These are phyloP conservation scores for Pseudogymnoascus sp. DNA, from an alignment of 2,329 filamentous ascomycete genomes.

Conservation along the genomic window DNA sequence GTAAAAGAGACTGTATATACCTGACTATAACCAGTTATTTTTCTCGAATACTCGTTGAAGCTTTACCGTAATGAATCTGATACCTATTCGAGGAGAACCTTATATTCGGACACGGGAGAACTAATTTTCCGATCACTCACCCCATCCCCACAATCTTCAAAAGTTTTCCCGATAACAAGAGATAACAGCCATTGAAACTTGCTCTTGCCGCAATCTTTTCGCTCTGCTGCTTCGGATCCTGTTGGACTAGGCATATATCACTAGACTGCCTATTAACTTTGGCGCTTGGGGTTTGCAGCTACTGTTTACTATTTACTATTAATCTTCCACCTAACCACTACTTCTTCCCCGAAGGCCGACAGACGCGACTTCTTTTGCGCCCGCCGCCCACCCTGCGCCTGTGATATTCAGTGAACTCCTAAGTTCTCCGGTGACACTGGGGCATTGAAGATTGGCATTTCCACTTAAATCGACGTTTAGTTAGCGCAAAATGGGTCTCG, in stretches of 20 bases:
- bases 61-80: background rate
- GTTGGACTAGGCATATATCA: background rate
- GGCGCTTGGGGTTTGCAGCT: background rate
- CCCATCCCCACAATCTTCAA: constrained; percentile 2
- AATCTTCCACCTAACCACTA: background rate
- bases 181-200: constrained; percentile 1
- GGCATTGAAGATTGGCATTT: constrained; percentile 14
- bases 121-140: background rate
- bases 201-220: background rate
- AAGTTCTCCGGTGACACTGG: constrained; percentile 17
- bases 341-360: background rate
- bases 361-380: background rate
- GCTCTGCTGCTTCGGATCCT: background rate
- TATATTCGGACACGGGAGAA: background rate
- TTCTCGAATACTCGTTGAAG: background rate
- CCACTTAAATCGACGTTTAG: constrained; percentile 1
- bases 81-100: background rate
- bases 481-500: constrained; percentile 52
- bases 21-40: background rate
- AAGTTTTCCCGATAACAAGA: constrained; percentile 8
- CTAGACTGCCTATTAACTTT: background rate
- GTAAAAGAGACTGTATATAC: background rate
- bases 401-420: constrained; percentile 11
- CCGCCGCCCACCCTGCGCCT: constrained; percentile 11
- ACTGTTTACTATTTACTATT: constrained; percentile 1